Percentiles rank a stretch among this genome's conserved stretches.
Evolutionary conservation across 139 green algal species (phyloP).

Genomic region (Deuterostichococcus epilithicus): DNA sequence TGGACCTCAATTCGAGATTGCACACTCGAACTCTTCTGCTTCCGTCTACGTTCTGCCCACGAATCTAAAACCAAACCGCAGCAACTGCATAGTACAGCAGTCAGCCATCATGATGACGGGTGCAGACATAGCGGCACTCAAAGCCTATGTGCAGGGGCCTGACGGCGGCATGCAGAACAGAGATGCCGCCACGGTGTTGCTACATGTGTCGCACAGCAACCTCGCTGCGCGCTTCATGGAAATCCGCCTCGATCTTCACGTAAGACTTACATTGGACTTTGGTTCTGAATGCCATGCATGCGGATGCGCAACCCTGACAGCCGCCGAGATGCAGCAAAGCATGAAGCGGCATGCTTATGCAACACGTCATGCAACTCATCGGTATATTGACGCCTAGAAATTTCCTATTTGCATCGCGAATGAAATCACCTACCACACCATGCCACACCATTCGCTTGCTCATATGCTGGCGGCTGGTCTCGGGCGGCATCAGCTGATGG

Average conservation of each 20-base stretch:
- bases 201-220: constrained; percentile 91
- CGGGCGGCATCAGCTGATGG: no score
- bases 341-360: neutral
- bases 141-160: neutral
- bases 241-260: constrained; percentile 86
- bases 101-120: neutral
- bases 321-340: no score
- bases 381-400: no score
- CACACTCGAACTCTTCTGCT: no score
- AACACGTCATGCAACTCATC: neutral
- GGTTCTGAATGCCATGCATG: no score
- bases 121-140: neutral
- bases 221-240: constrained; percentile 89
- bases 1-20: no score
- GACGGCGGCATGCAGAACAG: constrained; percentile 36
- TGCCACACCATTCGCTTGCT: neutral
- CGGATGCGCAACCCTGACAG: no score
- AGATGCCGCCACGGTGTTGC: constrained; percentile 79
- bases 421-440: neutral
- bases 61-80: no score
- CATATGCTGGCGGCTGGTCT: no score
- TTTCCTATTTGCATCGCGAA: neutral
- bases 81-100: no score
- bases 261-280: constrained; percentile 50
- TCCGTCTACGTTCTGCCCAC: no score